Conservation (phyloP, 176 grass and related monocot species). For the Oryza glaberrima region DNA sequence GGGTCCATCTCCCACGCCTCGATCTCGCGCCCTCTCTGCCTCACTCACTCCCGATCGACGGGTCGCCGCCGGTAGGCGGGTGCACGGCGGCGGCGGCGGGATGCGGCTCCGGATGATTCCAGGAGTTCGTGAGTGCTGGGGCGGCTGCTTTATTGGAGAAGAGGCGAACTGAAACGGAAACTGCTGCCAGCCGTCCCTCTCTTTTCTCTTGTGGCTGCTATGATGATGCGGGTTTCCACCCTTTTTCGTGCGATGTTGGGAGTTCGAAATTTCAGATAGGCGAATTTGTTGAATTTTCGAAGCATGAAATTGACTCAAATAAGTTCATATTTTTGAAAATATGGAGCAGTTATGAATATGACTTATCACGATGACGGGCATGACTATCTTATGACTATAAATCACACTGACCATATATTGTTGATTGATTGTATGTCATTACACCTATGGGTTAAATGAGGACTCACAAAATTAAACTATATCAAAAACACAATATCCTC, state of each 20-base stretch:
- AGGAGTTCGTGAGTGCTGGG: constrained; percentile 33
- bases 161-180: constrained; percentile 1
- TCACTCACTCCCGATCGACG: not conserved
- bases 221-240: not conserved
- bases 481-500: too few species aligned
- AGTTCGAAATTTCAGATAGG: not conserved
- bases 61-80: constrained; percentile 12
- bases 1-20: constrained; percentile 51
- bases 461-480: too few species aligned
- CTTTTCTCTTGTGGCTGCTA: not conserved
- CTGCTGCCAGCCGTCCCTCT: not conserved
- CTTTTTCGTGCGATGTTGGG: not conserved
- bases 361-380: too few species aligned
- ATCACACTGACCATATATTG: too few species aligned
- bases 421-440: too few species aligned
- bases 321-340: too few species aligned
- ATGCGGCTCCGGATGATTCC: constrained; percentile 48
- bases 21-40: constrained; percentile 17
- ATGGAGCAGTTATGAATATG: too few species aligned
- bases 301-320: not conserved
- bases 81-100: constrained; percentile 8
- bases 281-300: not conserved
- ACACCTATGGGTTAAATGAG: too few species aligned
- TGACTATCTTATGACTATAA: too few species aligned
- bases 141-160: not conserved